Conservation (phyloP, 805 yeast species). For the Pichia heedii region DNA sequence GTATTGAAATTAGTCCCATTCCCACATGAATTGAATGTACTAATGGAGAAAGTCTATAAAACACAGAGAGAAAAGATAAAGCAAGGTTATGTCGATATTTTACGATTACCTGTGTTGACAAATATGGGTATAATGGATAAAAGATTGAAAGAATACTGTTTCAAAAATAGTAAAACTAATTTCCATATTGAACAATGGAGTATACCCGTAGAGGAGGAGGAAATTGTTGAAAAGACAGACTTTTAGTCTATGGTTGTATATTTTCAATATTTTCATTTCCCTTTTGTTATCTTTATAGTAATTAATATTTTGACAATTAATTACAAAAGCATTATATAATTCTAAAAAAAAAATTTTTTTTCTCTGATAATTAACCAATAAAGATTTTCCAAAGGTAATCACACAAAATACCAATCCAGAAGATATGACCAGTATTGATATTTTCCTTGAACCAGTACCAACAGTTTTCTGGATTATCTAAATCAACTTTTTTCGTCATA, state of each 20-base stretch:
- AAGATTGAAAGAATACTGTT: slow-evolving; percentile 69
- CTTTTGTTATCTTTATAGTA: no score
- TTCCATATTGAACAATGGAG: slow-evolving; percentile 93
- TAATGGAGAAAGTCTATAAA: slow-evolving; percentile 60
- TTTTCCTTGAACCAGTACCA: slow-evolving; percentile 75
- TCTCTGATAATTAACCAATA: background rate
- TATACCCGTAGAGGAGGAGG: slow-evolving; percentile 89
- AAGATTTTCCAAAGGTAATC: slow-evolving; percentile 50
- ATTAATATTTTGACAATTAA: no score
- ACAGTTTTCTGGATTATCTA: slow-evolving; percentile 73
- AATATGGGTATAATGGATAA: slow-evolving; percentile 76
- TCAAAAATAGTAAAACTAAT: slow-evolving; percentile 70
- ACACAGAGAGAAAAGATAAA: slow-evolving; percentile 67
- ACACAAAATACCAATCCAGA: slow-evolving; percentile 55
- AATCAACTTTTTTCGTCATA: slow-evolving; percentile 66
- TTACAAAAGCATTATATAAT: no score
- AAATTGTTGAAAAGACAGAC: slow-evolving; percentile 5
- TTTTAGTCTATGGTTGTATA: background rate
- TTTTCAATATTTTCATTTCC: background rate
- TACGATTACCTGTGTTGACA: slow-evolving; percentile 62
- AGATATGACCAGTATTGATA: slow-evolving; percentile 63
- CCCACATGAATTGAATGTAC: slow-evolving; percentile 57
- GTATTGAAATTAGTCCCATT: slow-evolving; percentile 75
- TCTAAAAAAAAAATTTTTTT: no score
- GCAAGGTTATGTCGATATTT: slow-evolving; percentile 77